phyloP scores from a whole-genome alignment of 129 eudicot genomes.

The Daucus carota region DNA sequence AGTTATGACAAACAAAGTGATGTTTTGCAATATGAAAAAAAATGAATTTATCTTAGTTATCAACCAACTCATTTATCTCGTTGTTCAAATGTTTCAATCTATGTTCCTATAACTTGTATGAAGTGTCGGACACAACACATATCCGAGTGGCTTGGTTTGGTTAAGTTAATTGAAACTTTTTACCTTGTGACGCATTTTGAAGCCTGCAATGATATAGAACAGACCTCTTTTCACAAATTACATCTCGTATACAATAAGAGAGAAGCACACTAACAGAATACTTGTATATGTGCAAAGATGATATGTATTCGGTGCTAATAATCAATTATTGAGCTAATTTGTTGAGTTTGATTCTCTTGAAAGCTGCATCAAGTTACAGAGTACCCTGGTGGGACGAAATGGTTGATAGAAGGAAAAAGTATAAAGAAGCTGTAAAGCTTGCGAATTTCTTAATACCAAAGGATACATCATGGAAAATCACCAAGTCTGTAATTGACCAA shows the following conservation, averaged over 20 bases:
- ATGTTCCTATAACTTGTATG: too few relatives aligned
- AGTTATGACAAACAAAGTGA: not conserved
- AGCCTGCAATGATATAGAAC: too few relatives aligned
- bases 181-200: too few relatives aligned
- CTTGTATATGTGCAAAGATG: not conserved
- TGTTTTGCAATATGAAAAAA: not conserved
- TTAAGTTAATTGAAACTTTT: too few relatives aligned
- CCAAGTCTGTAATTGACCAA: slow-evolving; percentile 6
- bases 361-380: not conserved
- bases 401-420: not conserved
- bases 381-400: slow-evolving; percentile 11
- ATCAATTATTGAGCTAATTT: not conserved
- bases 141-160: too few relatives aligned
- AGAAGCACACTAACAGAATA: not conserved
- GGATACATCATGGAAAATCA: slow-evolving; percentile 1
- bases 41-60: too few relatives aligned
- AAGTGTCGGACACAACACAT: too few relatives aligned
- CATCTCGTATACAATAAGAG: too few relatives aligned
- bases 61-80: too few relatives aligned
- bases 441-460: not conserved
- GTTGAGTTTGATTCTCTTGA: not conserved
- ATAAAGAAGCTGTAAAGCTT: not conserved
- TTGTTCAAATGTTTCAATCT: too few relatives aligned
- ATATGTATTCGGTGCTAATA: not conserved
- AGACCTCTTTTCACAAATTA: too few relatives aligned